Evolutionary conservation across 1,284 basidiomycete species (phyloP).

Genomic region (Melanopsichium pennsylvanicum): DNA sequence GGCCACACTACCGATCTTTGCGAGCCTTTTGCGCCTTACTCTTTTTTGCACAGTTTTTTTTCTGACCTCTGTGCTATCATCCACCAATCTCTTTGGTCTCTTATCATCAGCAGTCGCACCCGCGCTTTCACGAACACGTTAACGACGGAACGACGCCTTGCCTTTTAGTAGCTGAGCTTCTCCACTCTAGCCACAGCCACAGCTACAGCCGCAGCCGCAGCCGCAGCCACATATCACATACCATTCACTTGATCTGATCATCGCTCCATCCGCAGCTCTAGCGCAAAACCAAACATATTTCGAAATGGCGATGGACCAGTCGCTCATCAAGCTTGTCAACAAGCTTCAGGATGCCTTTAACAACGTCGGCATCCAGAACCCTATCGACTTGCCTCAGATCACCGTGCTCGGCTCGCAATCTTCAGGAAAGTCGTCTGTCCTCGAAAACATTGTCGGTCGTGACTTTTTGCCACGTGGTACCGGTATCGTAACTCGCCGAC

Average conservation of each 20-base stretch:
- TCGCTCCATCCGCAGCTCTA: no score
- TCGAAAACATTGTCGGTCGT: slow-evolving; percentile 75
- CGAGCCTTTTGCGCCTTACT: no score
- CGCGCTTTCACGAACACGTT: slow-evolving; percentile 14
- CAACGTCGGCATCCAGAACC: slow-evolving; percentile 68
- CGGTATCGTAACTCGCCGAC: slow-evolving; percentile 94
- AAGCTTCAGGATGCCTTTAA: slow-evolving; percentile 76
- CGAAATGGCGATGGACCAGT: slow-evolving; percentile 67
- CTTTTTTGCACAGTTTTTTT: no score
- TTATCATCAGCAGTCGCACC: slow-evolving; percentile 2
- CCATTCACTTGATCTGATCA: no score
- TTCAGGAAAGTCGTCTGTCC: slow-evolving; percentile 71
- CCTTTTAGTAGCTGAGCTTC: no score
- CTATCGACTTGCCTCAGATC: slow-evolving; percentile 70
- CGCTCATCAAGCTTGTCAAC: slow-evolving; percentile 94
- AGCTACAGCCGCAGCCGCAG: no score
- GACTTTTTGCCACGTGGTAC: slow-evolving; percentile 93
- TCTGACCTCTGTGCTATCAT: not conserved
- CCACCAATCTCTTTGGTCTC: not conserved
- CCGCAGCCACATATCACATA: no score
- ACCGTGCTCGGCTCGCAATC: slow-evolving; percentile 69
- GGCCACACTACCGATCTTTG: not conserved
- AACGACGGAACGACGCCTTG: slow-evolving; percentile 14
- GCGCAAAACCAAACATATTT: no score
- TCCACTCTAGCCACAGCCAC: no score